Evolutionary conservation across 768 basidiomycete genomes (phyloP), one percentile per base, ranked within the genome.

Genomic region (Nidularia pulvinata): DNA sequence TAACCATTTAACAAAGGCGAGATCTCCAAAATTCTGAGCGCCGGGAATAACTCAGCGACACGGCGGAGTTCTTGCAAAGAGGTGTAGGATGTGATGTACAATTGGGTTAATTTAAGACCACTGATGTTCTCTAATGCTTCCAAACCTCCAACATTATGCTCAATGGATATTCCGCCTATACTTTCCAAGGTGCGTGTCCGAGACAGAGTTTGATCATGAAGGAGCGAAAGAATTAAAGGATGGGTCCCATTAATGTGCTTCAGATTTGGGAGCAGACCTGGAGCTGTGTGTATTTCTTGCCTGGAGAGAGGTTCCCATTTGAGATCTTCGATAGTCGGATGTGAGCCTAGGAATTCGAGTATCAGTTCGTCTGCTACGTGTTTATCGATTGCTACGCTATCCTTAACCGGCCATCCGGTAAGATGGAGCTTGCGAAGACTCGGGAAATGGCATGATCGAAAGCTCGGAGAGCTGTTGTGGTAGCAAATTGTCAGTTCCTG

Each of bases 281-380:
- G 16, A 13, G 39, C 11, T 42, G 16, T 11, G 11, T 5, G 13
- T 4, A 13, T 13, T 13, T 42, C 13, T 13, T 42, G 13, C 13
- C 16, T 11, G 39, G 16, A 16, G 39, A 42, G 39, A 13, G 67
- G 66, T 49, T 60, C 60, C 68, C 68, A 69, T 1, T 42, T 47
- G 13, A 67, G 58, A 33, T 62, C 61, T 48, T 65, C 60, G 22
- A 69, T 61, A 7, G 57, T 54, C 5, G 62, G 59, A 53, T 69
- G 66, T 1, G 50, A 25, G 19, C 56, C 45, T 10, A 69, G 48
- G 37, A 69, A 69, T 1, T 56, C 37, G 6, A 60, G 42, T 4
- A 64, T 56, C 4, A 33, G 16, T 4, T 33, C 39, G 42, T 65
- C 66, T 11, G 52, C 37, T 6, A 42, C 13, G 3, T 11, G 39